Evolutionary conservation across 768 basidiomycete genomes (phyloP), one percentile per base, ranked within the genome.

Genomic region (Podaxis mareebaensis): DNA sequence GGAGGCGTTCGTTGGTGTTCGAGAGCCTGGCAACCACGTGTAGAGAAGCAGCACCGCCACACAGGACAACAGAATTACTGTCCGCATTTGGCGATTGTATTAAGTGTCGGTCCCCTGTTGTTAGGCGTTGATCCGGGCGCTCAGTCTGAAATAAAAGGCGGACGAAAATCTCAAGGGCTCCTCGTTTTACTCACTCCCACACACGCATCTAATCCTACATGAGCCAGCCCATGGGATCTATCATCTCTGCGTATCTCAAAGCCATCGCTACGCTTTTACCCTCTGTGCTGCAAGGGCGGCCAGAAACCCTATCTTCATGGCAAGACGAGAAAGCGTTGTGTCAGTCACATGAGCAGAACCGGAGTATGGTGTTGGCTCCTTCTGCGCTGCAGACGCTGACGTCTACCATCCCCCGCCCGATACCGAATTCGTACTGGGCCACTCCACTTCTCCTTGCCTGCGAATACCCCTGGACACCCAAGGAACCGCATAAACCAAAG

Each of bases 361-460:
- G 39, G 24, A 38, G n/a, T 22, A 17, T 38, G 38, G 1, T 13
- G 13, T 12, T 36, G 38, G 36, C 22, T 42, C 30, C 36, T 40
- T 56, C 17, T 51, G 33, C 38, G 24, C 48, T 55, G 24, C 53
- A 24, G 17, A 51, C 68, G 3, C 58, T 66, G 17, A 66, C 71
- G 3, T 65, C 64, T 36, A 40, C 57, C 60, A 68, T 70, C 53
- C 69, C 77, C 3, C 85, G 88, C 0, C 91, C 91, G 30, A 86
- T 92, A 70, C 89, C 89, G n/a, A 93, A 93, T 74, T 90, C 88
- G 0, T 92, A 92, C 77, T 93, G 91, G 91, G 91, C 90, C 0
- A 91, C 90, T 0, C 81, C 86, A 0, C 74, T 79, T 11, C 82
- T 93, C 39, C 80, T 92, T 59, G 91, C 91, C 0, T 92, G 90